Evolutionary conservation across 441 rosid species (phyloP).

Genomic region (Erodium moschatum): DNA sequence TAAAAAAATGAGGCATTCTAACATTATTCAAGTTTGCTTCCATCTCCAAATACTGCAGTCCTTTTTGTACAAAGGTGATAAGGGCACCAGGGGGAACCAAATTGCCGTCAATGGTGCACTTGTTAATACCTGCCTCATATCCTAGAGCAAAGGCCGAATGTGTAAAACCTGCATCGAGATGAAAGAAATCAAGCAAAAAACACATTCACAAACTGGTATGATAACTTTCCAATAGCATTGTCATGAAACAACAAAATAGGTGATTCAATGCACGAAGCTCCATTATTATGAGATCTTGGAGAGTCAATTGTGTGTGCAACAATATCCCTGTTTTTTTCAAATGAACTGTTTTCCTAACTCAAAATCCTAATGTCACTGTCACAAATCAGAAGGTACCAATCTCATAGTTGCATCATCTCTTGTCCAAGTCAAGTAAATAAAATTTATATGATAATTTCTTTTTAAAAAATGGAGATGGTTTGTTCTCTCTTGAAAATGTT

Average conservation of each 20-base stretch:
- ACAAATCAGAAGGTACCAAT: background rate
- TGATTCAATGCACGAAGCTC: background rate
- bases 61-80: conserved; percentile 79
- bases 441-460: background rate
- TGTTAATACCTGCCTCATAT: conserved; percentile 87
- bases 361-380: background rate
- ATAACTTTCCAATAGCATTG: background rate
- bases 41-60: conserved; percentile 96
- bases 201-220: background rate
- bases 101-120: conserved; percentile 81
- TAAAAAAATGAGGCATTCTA: conserved; percentile 30
- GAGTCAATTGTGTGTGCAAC: background rate
- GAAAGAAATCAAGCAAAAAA: background rate
- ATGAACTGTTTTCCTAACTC: background rate
- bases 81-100: conserved; percentile 96
- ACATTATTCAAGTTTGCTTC: conserved; percentile 90
- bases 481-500: background rate
- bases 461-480: background rate
- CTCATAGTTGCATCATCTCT: background rate
- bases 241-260: background rate
- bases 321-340: too few species aligned
- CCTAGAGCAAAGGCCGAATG: conserved; percentile 91
- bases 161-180: conserved; percentile 52
- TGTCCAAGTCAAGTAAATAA: background rate
- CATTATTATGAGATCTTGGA: background rate